Evolutionary conservation across 495 filamentous ascomycete species (phyloP).

Genomic region (Hypoxylon lenormandii): DNA sequence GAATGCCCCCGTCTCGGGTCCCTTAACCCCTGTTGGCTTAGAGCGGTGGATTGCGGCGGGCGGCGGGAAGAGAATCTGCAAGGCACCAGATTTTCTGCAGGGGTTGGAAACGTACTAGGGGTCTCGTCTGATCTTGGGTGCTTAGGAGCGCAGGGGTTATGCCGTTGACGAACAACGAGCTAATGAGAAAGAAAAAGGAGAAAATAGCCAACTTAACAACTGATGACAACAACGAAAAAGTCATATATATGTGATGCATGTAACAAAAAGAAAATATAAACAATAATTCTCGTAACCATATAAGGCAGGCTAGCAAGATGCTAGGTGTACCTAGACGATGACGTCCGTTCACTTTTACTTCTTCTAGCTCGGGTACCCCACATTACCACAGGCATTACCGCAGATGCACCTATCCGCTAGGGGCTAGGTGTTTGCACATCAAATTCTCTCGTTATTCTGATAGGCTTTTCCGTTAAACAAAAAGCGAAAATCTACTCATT

Average conservation of each 20-base stretch:
- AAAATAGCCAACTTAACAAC: background rate
- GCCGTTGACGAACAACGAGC: conserved; percentile 1
- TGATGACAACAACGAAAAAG: background rate
- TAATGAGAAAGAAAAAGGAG: background rate
- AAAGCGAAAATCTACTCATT: background rate
- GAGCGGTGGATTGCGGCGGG: conserved; percentile 1
- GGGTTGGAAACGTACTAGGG: conserved; percentile 50
- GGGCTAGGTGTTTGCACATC: conserved; percentile 35
- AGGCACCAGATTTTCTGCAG: conserved; percentile 56
- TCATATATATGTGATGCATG: no score
- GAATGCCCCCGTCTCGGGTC: conserved; percentile 11
- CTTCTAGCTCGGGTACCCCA: conserved; percentile 21
- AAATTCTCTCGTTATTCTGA: conserved; percentile 24
- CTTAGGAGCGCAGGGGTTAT: background rate
- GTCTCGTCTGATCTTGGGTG: conserved; percentile 32
- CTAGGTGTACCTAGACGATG: no score
- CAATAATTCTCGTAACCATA: background rate
- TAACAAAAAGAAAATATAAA: background rate
- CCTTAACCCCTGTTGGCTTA: no score
- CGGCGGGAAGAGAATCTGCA: conserved; percentile 47
- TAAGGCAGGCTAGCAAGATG: conserved; percentile 6
- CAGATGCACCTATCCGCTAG: conserved; percentile 11
- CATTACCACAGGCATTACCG: conserved; percentile 17
- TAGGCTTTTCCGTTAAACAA: conserved; percentile 29
- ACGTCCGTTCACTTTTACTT: background rate